A percentile compares a stretch with the other conserved stretches of the same genome.
Conservation (phyloP, 2,329 filamentous ascomycete genomes). For the Colletotrichum graminicola region DNA sequence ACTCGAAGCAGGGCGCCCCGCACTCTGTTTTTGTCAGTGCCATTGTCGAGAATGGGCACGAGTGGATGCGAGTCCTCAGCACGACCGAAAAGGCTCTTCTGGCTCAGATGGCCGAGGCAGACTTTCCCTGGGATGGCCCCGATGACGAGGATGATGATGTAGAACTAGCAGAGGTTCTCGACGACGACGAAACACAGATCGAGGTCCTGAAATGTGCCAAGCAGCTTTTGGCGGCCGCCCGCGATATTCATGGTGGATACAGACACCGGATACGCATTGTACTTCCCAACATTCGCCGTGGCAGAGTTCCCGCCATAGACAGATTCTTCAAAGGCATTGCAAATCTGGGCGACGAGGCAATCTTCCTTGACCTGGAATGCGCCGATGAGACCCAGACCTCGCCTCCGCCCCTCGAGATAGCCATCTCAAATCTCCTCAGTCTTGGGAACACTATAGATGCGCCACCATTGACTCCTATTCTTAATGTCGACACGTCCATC, state of each 20-base stretch:
- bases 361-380: conserved; percentile 50
- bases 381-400: conserved; percentile 42
- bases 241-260: conserved; percentile 48
- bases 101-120: conserved; percentile 54
- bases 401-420: conserved; percentile 45
- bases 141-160: conserved; percentile 42
- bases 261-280: conserved; percentile 53
- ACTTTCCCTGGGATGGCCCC: conserved; percentile 54
- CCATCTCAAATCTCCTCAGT: conserved; percentile 49
- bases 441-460: conserved; percentile 45
- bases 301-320: conserved; percentile 48
- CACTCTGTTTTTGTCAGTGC: conserved; percentile 33
- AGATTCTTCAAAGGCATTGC: conserved; percentile 49
- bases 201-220: conserved; percentile 47
- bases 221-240: conserved; percentile 52
- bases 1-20: background rate
- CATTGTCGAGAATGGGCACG: conserved; percentile 49
- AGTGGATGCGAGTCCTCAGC: conserved; percentile 54
- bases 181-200: conserved; percentile 51
- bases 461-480: conserved; percentile 48
- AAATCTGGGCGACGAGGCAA: conserved; percentile 46
- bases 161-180: conserved; percentile 49
- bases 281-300: conserved; percentile 49
- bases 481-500: conserved; percentile 57
- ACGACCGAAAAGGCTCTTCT: conserved; percentile 50